These are phyloP conservation scores for Pseudomicrostroma phylloplanum DNA, from an alignment of 1,284 basidiomycete genomes.

Conservation along the genomic window DNA sequence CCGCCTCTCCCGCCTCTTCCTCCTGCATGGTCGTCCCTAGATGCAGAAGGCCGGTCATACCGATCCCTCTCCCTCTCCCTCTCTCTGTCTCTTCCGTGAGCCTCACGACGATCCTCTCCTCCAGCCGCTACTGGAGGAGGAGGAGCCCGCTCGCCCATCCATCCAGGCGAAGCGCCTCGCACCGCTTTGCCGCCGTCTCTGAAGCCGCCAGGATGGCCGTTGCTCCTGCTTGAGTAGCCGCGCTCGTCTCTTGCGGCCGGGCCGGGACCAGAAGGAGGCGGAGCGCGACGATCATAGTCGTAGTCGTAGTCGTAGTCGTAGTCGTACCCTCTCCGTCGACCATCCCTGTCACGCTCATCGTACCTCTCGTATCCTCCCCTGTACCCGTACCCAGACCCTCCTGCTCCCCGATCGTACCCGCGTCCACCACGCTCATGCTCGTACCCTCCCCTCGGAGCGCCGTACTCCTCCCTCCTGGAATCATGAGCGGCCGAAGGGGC, in stretches of 20 bases:
- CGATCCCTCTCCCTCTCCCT: not conserved
- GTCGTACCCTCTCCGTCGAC: not conserved
- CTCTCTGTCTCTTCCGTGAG: not conserved
- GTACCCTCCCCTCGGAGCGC: not conserved
- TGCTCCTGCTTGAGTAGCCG: not conserved
- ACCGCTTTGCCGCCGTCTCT: not conserved
- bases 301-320: not conserved
- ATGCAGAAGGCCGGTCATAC: not conserved
- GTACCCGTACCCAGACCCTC: not conserved
- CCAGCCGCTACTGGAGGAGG: not conserved
- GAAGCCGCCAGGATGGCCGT: not conserved
- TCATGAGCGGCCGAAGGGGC: not conserved
- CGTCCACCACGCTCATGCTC: not conserved
- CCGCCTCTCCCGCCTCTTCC: not conserved
- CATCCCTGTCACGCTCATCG: not conserved
- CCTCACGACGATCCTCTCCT: not conserved
- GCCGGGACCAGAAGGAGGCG: too few relatives aligned
- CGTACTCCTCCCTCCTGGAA: not conserved
- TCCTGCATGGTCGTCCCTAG: not conserved
- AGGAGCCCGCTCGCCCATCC: not conserved
- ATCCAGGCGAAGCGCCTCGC: not conserved
- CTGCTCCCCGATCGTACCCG: not conserved
- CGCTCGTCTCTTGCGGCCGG: not conserved
- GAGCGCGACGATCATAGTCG: not conserved
- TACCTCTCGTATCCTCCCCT: not conserved